Evolutionary conservation across 805 yeast genomes (phyloP).

Genomic region (Myxozyma mucilagina): DNA sequence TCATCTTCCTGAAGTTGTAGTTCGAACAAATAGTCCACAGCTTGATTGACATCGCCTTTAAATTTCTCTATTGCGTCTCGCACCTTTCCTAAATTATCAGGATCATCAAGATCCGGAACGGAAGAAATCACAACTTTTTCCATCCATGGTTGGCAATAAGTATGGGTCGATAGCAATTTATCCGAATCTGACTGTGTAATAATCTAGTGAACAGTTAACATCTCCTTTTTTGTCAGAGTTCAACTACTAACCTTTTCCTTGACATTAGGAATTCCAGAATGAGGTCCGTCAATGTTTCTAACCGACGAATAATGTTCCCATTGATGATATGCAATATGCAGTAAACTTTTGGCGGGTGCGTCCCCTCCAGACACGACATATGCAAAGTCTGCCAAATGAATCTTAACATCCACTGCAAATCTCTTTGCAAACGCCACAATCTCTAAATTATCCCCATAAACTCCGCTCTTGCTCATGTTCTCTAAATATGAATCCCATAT

Average conservation of each 20-base stretch:
- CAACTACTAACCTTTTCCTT: conserved; percentile 14
- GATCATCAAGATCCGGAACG: conserved; percentile 17
- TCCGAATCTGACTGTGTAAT: conserved; percentile 12
- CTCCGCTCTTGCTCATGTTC: conserved; percentile 44
- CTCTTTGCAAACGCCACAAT: conserved; percentile 45
- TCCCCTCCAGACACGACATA: conserved; percentile 38
- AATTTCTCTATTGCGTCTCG: conserved; percentile 25
- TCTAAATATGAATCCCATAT: conserved; percentile 41
- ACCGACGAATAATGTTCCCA: conserved; percentile 50
- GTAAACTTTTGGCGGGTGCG: conserved; percentile 1
- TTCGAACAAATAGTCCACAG: conserved; percentile 25
- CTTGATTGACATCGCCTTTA: conserved; percentile 26
- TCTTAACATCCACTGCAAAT: conserved; percentile 40
- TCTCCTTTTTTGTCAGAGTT: not conserved
- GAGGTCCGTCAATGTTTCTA: conserved; percentile 44
- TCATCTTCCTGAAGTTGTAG: conserved; percentile 9
- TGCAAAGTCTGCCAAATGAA: conserved; percentile 43
- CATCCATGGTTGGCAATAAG: conserved; percentile 30
- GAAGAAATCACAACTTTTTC: conserved; percentile 22
- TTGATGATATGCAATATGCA: conserved; percentile 46
- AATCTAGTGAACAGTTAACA: not conserved
- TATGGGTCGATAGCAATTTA: conserved; percentile 13
- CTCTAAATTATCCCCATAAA: conserved; percentile 47
- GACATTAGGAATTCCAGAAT: conserved; percentile 39
- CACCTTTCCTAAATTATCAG: conserved; percentile 4